Percentiles rank a stretch among this genome's conserved stretches.
Conservation (phyloP, 768 basidiomycete genomes). For the Suillus alpinus region DNA sequence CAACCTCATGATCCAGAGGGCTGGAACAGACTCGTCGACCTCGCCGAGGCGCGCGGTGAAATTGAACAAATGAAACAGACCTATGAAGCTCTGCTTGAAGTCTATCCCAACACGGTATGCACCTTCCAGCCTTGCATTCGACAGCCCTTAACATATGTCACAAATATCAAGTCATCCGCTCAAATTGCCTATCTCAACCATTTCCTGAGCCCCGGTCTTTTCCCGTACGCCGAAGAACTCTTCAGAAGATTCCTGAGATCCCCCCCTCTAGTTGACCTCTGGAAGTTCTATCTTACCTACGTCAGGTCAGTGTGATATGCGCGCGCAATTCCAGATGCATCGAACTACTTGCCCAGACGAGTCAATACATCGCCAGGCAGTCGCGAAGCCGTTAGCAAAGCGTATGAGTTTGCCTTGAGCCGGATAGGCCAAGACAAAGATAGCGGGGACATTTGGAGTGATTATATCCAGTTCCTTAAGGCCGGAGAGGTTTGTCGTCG, state of each 20-base stretch:
- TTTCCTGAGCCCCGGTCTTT: slow-evolving; percentile 62
- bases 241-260: slow-evolving; percentile 85
- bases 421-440: slow-evolving; percentile 92
- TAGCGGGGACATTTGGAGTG: slow-evolving; percentile 88
- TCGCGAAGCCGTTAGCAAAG: slow-evolving; percentile 77
- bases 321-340: slow-evolving; percentile 7
- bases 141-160: slow-evolving; percentile 17
- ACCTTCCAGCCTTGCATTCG: slow-evolving; percentile 20
- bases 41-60: slow-evolving; percentile 76
- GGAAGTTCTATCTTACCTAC: slow-evolving; percentile 92
- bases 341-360: slow-evolving; percentile 43
- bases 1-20: slow-evolving; percentile 73
- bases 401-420: slow-evolving; percentile 90
- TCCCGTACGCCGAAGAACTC: slow-evolving; percentile 78
- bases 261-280: slow-evolving; percentile 86
- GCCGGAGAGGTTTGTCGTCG: slow-evolving; percentile 62
- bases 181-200: slow-evolving; percentile 85
- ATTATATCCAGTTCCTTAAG: slow-evolving; percentile 89
- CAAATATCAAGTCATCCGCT: slow-evolving; percentile 61
- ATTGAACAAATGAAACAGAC: slow-evolving; percentile 76
- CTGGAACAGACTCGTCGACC: slow-evolving; percentile 74
- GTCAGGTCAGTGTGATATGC: slow-evolving; percentile 62
- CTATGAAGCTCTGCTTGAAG: slow-evolving; percentile 79
- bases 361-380: slow-evolving; percentile 64
- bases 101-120: slow-evolving; percentile 88